Base-by-base conservation (phyloP, 1,284 basidiomycete species). In the Cryptococcus sp. region DNA sequence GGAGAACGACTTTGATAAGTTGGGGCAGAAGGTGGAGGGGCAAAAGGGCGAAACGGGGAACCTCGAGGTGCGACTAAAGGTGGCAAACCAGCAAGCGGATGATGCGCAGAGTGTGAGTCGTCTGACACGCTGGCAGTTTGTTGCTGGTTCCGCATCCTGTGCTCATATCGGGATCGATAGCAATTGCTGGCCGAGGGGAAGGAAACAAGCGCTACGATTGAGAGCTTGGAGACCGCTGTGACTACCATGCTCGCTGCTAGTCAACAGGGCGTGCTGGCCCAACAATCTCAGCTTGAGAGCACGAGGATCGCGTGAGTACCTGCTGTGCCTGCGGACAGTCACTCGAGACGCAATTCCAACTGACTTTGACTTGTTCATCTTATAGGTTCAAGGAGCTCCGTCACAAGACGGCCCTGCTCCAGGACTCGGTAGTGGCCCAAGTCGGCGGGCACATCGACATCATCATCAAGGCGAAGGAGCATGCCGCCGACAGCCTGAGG, bases 1-100 rank as follows among this genome's bases (percentile, higher is more conserved):
- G 21, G 89, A 91, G 62, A 83, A 91, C 61, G 85, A 88, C 61
- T 82, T 88, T 12, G 89, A 91, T 67, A 82, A 86, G 61, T 74
- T 89, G 50, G 57, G 38, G 1, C 72, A 76, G 52, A 61, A 62
- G 39, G 69, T 75, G 1, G 75, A 75, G 47, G 62, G 67, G 23
- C 65, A 72, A 59, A 85, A 86, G 50, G 85, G 87, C 62, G 87
- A 89, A 64, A 83, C 85, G 28, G 77, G 78, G 40, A 84, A 86
- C 65, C 69, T 86, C 21, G 85, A 88, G 69, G 86, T 67, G 33
- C 68, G 70, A 40, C 60, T 77, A 20, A 73, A 69, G 52, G 61
- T 71, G 28, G 64, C 72, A 9, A 62, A 69, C 16, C 85, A 88
- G 47, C 85, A 91, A 69, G 87, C 88, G 0, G 88, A 91, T 60